phyloP scores from a whole-genome alignment of 768 basidiomycete genomes.

The Naganishia onofrii region DNA sequence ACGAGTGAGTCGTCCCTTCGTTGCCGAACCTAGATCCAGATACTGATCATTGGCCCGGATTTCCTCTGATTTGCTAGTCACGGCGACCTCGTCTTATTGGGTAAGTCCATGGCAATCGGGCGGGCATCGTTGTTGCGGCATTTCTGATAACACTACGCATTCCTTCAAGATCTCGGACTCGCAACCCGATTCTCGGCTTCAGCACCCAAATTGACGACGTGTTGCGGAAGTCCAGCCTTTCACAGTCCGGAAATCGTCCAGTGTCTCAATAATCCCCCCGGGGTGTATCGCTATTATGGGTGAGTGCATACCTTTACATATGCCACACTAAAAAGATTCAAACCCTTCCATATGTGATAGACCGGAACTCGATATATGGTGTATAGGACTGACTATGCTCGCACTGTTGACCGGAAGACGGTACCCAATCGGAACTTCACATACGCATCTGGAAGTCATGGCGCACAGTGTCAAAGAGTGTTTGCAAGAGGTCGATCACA shows the following conservation, averaged over 20 bases:
- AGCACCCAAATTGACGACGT: constrained; percentile 54
- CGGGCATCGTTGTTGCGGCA: too few relatives aligned
- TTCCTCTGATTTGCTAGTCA: constrained; percentile 27
- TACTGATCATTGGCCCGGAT: constrained; percentile 44
- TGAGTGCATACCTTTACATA: background rate
- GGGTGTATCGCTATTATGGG: constrained; percentile 53
- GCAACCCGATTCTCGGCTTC: constrained; percentile 54
- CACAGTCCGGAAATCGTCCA: constrained; percentile 54
- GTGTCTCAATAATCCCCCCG: constrained; percentile 51
- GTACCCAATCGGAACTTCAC: constrained; percentile 55
- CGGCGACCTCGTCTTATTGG: constrained; percentile 53
- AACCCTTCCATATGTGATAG: constrained; percentile 34
- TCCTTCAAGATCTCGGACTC: constrained; percentile 52
- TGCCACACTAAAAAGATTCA: too few relatives aligned
- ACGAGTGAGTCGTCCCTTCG: constrained; percentile 9
- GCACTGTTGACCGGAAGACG: constrained; percentile 49
- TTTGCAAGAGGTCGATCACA: constrained; percentile 47
- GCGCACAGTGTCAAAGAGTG: constrained; percentile 49
- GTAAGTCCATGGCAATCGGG: constrained; percentile 29
- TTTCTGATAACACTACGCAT: background rate
- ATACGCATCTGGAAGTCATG: constrained; percentile 49
- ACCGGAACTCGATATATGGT: constrained; percentile 57
- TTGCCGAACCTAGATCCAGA: constrained; percentile 9
- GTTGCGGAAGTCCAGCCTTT: constrained; percentile 54
- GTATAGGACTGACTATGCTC: constrained; percentile 54